A percentile compares a stretch with the other conserved stretches of the same genome.
Conservation (phyloP, 768 basidiomycete species). For the Boletellus ananas region DNA sequence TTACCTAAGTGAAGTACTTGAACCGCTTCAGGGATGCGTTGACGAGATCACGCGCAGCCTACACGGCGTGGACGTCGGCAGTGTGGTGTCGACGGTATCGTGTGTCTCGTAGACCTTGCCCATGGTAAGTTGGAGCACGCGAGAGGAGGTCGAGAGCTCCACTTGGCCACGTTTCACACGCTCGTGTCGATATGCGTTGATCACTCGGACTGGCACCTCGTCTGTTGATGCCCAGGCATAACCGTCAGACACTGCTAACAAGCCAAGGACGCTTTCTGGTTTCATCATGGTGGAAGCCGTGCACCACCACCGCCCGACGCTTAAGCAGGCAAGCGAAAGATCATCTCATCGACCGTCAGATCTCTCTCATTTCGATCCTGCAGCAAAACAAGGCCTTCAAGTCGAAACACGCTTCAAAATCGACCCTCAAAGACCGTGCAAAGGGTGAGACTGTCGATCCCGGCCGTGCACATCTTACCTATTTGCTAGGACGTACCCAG, state of each 20-base stretch:
- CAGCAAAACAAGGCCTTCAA: constrained; percentile 93
- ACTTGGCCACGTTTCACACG: not conserved
- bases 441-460: constrained; percentile 55
- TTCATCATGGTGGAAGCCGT: constrained; percentile 36
- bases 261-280: too few species aligned
- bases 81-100: too few species aligned
- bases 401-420: constrained; percentile 85
- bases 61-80: not conserved
- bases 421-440: constrained; percentile 74
- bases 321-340: constrained; percentile 65
- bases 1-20: constrained; percentile 13
- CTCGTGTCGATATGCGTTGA: not conserved
- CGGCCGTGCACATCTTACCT: not conserved
- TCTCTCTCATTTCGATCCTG: not conserved
- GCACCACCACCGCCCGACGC: constrained; percentile 72
- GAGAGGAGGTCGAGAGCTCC: too few species aligned
- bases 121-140: too few species aligned
- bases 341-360: not conserved
- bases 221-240: not conserved
- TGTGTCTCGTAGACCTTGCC: too few species aligned
- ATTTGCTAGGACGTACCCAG: constrained; percentile 50
- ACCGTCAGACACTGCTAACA: too few species aligned
- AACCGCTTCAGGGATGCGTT: not conserved
- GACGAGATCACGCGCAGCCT: not conserved
- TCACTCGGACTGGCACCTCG: too few species aligned